Evolutionary conservation across 345 rosid species (phyloP).

Genomic region (Hibiscus trionum): DNA sequence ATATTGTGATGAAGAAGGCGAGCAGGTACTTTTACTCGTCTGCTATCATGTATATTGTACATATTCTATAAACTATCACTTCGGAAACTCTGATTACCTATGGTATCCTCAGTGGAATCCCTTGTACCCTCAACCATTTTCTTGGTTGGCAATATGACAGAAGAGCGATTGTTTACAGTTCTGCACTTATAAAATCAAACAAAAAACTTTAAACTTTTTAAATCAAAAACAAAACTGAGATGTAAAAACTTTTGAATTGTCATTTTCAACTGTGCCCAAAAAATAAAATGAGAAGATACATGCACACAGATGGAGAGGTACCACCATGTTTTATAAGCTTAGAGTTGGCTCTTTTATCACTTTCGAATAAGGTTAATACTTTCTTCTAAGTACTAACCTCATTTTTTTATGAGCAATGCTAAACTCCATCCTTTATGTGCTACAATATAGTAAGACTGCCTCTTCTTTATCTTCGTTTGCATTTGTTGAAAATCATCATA

Average conservation of each 20-base stretch:
- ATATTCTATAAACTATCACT: not conserved
- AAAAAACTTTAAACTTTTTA: not conserved
- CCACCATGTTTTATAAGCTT: not conserved
- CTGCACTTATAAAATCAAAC: not conserved
- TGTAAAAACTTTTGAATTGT: not conserved
- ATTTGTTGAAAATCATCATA: slow-evolving; percentile 2
- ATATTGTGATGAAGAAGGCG: slow-evolving; percentile 86
- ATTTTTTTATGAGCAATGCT: not conserved
- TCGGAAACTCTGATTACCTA: not conserved
- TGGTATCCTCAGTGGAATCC: not conserved
- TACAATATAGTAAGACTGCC: not conserved
- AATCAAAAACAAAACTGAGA: not conserved
- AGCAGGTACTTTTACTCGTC: slow-evolving; percentile 51
- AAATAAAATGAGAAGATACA: not conserved
- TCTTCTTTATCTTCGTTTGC: not conserved
- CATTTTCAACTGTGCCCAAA: not conserved
- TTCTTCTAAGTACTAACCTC: not conserved
- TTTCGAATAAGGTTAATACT: not conserved
- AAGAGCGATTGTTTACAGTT: not conserved
- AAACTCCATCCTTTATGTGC: not conserved
- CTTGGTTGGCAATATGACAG: not conserved
- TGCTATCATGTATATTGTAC: not conserved
- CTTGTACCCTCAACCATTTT: not conserved
- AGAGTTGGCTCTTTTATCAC: not conserved
- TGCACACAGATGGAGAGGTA: not conserved